Conservation (phyloP, 1,284 basidiomycete genomes). For the Pisolithus thermaeus region DNA sequence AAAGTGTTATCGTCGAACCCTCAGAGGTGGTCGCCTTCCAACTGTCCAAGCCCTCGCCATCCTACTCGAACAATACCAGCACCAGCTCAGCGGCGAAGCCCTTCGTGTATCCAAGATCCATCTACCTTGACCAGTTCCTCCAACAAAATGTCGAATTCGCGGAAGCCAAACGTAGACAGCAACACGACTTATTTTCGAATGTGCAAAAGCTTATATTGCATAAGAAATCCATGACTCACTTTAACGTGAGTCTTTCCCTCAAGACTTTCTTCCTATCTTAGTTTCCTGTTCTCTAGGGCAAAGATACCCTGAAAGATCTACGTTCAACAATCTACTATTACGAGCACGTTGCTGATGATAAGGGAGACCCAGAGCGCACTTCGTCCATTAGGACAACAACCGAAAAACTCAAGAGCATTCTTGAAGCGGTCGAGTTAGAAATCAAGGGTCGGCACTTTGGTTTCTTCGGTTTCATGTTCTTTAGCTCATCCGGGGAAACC, state of each 20-base stretch:
- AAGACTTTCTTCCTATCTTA: background rate
- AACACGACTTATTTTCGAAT: conserved; percentile 43
- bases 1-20: conserved; percentile 53
- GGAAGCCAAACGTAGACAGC: conserved; percentile 39
- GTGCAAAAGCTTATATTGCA: conserved; percentile 40
- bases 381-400: conserved; percentile 37
- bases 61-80: background rate
- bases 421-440: conserved; percentile 47
- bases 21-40: conserved; percentile 61
- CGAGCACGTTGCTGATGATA: conserved; percentile 53
- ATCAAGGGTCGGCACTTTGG: conserved; percentile 41
- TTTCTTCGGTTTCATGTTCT: background rate
- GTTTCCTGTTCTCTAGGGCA: conserved; percentile 36
- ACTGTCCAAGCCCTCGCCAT: conserved; percentile 29
- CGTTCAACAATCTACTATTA: conserved; percentile 61
- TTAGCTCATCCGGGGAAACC: background rate
- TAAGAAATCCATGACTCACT: conserved; percentile 43
- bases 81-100: conserved; percentile 33
- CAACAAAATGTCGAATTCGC: conserved; percentile 49
- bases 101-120: conserved; percentile 55
- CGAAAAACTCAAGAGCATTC: conserved; percentile 44
- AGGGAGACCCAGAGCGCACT: conserved; percentile 43
- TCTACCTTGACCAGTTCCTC: conserved; percentile 70
- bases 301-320: conserved; percentile 56
- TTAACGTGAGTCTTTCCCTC: conserved; percentile 41